Evolutionary conservation across 176 grass and related monocot genomes (phyloP), one percentile per base, ranked within the genome.

Genomic region (Juncus effusus): DNA sequence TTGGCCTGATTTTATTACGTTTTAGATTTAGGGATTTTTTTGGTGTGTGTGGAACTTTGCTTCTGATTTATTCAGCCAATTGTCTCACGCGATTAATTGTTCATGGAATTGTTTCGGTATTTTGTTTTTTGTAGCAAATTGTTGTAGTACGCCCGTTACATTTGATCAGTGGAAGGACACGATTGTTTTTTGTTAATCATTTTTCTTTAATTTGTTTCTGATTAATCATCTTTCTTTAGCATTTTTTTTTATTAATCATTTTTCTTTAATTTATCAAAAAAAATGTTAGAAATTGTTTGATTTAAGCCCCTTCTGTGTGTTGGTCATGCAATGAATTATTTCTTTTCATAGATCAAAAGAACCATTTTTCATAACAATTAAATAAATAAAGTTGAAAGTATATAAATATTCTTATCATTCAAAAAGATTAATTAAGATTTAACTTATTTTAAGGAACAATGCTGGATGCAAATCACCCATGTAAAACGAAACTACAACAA

Each of bases 1-100:
- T 75, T 78, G 77, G 58, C 39, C 73, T 45, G 77, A 76, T 70
- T 85, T 54, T 58, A 62, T n/a, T 80, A 76, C 64, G 45, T 35
- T 16, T 5, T 60, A 28, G 77, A 59, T 74, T 13, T 74, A 60
- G 71, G 56, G 47, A 28, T 28, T 28, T 13, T 44, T 79, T 80
- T 70, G 13, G 40, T 42, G 59, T 73, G 62, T 50, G 55, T 76
- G 55, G 59, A 74, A 39, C 35, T 62, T 76, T 67, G 54, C 13
- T 49, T 72, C 61, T 56, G 54, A 44, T 42, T 10, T 13, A 54
- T 64, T 64, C 51, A 36, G 35, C 37, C 7, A 51, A 37, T 59
- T 28, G 61, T 61, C 70, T 67, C 70, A 28, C 13, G 19, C 2
- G 10, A 72, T 36, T 41, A 72, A 72, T 53, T 60, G 54, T 59